A percentile compares a stretch with the other conserved stretches of the same genome.
Conservation (phyloP, 805 yeast species). For the Komagataella mondaviorum region DNA sequence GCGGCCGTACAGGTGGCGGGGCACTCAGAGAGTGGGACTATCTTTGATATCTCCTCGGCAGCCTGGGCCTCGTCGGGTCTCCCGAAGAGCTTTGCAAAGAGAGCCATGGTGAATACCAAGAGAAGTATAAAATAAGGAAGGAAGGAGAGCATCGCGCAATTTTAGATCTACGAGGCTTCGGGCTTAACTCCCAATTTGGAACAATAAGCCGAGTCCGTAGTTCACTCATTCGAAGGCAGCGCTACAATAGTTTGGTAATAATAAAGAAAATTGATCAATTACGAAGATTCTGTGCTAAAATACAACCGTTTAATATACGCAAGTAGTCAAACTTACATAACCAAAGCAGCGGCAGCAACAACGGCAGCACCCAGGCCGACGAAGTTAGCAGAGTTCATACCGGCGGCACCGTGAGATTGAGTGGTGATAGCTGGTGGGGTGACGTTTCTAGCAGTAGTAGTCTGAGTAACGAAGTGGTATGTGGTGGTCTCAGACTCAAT, state of each 20-base stretch:
- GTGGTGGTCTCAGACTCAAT: conserved; percentile 2
- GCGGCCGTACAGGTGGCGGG: conserved; percentile 35
- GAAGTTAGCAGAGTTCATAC: not conserved
- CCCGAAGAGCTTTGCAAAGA: conserved; percentile 1
- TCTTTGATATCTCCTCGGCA: conserved; percentile 17
- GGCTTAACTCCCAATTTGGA: not conserved
- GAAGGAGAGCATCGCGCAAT: not conserved
- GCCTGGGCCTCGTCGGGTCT: conserved; percentile 3
- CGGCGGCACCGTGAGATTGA: not conserved
- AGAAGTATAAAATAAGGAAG: not conserved
- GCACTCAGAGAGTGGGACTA: conserved; percentile 34
- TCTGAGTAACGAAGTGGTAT: conserved; percentile 1
- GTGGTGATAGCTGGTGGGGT: not conserved
- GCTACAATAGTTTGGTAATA: not conserved
- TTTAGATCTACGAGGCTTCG: not conserved
- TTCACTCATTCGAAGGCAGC: too few relatives aligned
- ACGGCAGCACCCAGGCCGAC: not conserved
- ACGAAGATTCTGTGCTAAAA: not conserved
- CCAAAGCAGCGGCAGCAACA: not conserved
- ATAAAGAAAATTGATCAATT: not conserved
- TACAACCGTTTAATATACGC: not conserved
- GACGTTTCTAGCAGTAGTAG: not conserved
- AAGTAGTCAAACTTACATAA: not conserved
- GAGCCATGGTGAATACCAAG: conserved; percentile 1
- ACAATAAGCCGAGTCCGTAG: not conserved